Conservation (phyloP, 2,329 filamentous ascomycete species). For the Amphichorda felina region DNA sequence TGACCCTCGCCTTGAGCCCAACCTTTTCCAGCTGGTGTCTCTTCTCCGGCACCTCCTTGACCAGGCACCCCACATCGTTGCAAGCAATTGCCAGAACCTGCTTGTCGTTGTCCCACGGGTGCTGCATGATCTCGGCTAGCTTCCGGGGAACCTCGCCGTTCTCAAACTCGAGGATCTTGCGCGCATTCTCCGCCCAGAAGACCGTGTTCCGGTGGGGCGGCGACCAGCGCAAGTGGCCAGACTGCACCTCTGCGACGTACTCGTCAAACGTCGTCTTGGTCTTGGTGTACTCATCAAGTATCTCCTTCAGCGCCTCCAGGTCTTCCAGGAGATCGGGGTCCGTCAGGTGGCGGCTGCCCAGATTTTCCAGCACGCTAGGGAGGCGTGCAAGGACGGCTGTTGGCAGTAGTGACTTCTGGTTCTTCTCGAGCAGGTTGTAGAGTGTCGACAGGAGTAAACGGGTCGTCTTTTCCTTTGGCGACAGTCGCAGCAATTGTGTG, state of each 20-base stretch:
- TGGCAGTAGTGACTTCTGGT: constrained; percentile 65
- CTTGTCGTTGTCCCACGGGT: constrained; percentile 67
- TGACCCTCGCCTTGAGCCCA: constrained; percentile 75
- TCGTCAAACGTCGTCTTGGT: constrained; percentile 75
- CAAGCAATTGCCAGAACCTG: constrained; percentile 87
- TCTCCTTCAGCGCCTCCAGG: constrained; percentile 46
- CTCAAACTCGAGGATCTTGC: constrained; percentile 73
- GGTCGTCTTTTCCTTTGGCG: constrained; percentile 96
- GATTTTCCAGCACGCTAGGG: constrained; percentile 52
- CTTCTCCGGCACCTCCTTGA: constrained; percentile 82
- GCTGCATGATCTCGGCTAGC: constrained; percentile 70
- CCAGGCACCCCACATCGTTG: constrained; percentile 80
- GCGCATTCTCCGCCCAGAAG: constrained; percentile 89
- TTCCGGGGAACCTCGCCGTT: constrained; percentile 69
- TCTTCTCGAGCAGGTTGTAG: constrained; percentile 65
- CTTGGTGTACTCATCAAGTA: constrained; percentile 55
- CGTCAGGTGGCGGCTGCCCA: constrained; percentile 48
- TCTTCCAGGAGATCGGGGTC: constrained; percentile 55
- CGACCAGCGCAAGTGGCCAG: constrained; percentile 84
- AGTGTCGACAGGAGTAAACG: constrained; percentile 82
- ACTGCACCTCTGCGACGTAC: constrained; percentile 75
- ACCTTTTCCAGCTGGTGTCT: constrained; percentile 69
- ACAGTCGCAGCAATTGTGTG: constrained; percentile 81
- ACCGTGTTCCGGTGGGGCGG: constrained; percentile 76
- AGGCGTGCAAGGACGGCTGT: constrained; percentile 79